phyloP scores from a whole-genome alignment of 768 basidiomycete genomes.

The Coprinopsis strossmayeri region DNA sequence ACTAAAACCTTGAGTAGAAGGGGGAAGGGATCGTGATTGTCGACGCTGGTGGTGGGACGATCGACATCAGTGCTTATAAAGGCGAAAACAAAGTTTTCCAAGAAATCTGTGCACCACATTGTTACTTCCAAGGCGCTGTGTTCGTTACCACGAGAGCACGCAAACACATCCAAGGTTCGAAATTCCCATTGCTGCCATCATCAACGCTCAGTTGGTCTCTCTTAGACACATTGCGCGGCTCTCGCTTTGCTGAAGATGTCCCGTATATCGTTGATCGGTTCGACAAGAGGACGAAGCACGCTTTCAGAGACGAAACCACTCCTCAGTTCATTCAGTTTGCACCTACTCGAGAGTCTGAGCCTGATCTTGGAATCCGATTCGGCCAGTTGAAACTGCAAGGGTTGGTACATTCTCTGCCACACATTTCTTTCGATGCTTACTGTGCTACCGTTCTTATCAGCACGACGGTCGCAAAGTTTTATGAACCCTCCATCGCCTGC shows the following conservation, averaged over 20 bases:
- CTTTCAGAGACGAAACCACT: constrained; percentile 28
- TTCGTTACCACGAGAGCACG: constrained; percentile 37
- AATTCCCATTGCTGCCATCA: too few relatives aligned
- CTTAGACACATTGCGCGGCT: constrained; percentile 28
- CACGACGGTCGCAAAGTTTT: constrained; percentile 19
- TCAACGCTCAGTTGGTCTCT: neutral
- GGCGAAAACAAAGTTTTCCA: constrained; percentile 21
- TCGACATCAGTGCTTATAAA: constrained; percentile 48
- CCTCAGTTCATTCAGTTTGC: constrained; percentile 38
- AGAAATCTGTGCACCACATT: constrained; percentile 37
- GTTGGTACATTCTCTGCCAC: constrained; percentile 11
- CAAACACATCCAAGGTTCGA: constrained; percentile 26
- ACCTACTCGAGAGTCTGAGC: constrained; percentile 29
- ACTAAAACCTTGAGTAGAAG: constrained; percentile 18
- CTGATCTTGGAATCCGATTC: constrained; percentile 26
- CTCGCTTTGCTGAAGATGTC: constrained; percentile 31
- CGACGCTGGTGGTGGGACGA: constrained; percentile 55
- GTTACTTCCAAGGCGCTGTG: constrained; percentile 40
- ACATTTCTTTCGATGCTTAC: neutral
- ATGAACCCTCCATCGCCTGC: constrained; percentile 20
- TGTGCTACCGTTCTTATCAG: constrained; percentile 12
- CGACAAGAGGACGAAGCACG: constrained; percentile 36
- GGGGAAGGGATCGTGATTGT: constrained; percentile 43
- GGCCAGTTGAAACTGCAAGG: constrained; percentile 36
- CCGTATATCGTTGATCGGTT: constrained; percentile 30